Conservation (phyloP, 164 flowering plant genomes). For the Houttuynia cordata region DNA sequence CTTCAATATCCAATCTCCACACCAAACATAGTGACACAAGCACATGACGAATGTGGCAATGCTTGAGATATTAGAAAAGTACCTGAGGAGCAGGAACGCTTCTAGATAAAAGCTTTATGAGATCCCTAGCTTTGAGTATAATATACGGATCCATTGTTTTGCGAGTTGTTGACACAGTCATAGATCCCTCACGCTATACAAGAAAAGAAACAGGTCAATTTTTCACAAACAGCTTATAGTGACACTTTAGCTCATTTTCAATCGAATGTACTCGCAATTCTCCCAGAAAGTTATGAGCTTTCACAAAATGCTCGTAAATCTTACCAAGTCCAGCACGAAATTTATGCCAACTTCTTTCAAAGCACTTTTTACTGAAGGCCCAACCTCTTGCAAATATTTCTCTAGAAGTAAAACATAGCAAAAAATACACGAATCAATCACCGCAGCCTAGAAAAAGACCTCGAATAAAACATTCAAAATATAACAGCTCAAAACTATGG, state of each 20-base stretch:
- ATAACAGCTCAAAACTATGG: too few species aligned
- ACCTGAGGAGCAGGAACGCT: conserved; percentile 99
- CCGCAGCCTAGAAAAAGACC: neutral
- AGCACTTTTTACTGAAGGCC: conserved; percentile 57
- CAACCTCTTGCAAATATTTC: conserved; percentile 63
- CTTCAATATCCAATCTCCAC: neutral
- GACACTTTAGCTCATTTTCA: neutral
- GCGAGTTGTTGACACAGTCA: conserved; percentile 83
- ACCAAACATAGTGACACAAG: too few species aligned
- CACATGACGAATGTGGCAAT: neutral
- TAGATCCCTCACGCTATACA: conserved; percentile 64
- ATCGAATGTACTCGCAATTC: neutral
- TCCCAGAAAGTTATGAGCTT: neutral
- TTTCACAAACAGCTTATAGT: neutral
- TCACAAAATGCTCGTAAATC: conserved; percentile 3
- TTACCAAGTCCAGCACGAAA: conserved; percentile 59
- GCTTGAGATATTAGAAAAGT: neutral
- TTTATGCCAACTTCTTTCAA: conserved; percentile 47
- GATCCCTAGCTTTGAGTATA: conserved; percentile 82
- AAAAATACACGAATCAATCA: neutral
- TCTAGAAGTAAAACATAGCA: conserved; percentile 17
- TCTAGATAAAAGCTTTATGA: conserved; percentile 77
- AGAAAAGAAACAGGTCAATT: neutral
- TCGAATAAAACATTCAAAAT: neutral
- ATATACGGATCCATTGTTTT: conserved; percentile 91